phyloP scores from a whole-genome alignment of 768 basidiomycete genomes.

The Mycena latifolia region DNA sequence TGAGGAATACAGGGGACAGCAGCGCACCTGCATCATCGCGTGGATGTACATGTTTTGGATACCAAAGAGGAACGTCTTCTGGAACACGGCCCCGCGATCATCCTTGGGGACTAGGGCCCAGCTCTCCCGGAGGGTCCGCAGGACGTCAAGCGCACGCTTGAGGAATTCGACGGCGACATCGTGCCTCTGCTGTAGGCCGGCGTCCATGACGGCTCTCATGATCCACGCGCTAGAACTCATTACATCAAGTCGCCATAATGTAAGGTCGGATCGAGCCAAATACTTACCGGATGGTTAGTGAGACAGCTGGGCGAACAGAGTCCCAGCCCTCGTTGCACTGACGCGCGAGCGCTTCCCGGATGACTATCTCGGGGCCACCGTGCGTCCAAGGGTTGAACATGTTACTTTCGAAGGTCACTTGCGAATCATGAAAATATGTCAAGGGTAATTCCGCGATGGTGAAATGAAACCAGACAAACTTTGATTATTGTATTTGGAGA shows the following conservation, averaged over 20 bases:
- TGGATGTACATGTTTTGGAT: slow-evolving; percentile 32
- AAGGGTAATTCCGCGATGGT: neutral
- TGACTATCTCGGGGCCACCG: slow-evolving; percentile 25
- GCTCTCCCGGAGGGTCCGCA: slow-evolving; percentile 26
- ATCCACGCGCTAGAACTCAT: slow-evolving; percentile 34
- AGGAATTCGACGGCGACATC: slow-evolving; percentile 29
- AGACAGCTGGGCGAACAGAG: slow-evolving; percentile 30
- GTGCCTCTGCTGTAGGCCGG: neutral
- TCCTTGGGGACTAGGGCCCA: slow-evolving; percentile 23
- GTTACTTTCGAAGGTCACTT: slow-evolving; percentile 25
- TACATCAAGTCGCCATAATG: neutral
- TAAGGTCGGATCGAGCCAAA: neutral
- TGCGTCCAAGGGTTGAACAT: slow-evolving; percentile 7
- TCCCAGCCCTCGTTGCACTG: slow-evolving; percentile 35
- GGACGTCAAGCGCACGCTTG: slow-evolving; percentile 16
- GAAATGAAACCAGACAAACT: slow-evolving; percentile 7
- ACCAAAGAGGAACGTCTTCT: slow-evolving; percentile 34
- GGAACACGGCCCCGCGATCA: slow-evolving; percentile 29
- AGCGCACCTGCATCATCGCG: slow-evolving; percentile 35
- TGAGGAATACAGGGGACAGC: neutral
- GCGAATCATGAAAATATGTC: neutral
- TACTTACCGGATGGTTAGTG: slow-evolving; percentile 35
- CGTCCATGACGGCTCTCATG: slow-evolving; percentile 26
- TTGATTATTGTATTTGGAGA: slow-evolving; percentile 33
- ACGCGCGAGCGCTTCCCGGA: slow-evolving; percentile 34